Evolutionary conservation across 2,329 filamentous ascomycete genomes (phyloP).

Genomic region (Ceratocystis huliohia): DNA sequence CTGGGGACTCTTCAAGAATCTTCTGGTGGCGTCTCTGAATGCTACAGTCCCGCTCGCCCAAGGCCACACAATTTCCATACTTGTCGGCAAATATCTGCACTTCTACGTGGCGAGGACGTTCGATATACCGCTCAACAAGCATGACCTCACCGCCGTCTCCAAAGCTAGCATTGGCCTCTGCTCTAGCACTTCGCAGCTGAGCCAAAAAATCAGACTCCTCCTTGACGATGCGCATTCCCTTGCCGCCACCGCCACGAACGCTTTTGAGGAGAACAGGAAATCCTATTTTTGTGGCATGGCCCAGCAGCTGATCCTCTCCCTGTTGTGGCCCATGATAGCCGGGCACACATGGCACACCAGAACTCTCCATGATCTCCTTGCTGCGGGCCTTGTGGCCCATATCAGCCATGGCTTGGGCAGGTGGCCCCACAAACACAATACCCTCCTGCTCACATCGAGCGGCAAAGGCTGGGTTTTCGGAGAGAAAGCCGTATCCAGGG

Average conservation of each 20-base stretch:
- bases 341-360: conserved; percentile 91
- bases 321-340: conserved; percentile 89
- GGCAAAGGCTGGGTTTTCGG: conserved; percentile 86
- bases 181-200: conserved; percentile 59
- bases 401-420: conserved; percentile 64
- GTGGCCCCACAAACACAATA: conserved; percentile 87
- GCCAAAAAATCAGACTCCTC: conserved; percentile 54
- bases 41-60: conserved; percentile 80
- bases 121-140: conserved; percentile 73
- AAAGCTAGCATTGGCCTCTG: conserved; percentile 65
- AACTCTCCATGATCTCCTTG: conserved; percentile 91
- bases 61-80: conserved; percentile 63
- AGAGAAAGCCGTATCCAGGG: conserved; percentile 90
- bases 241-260: conserved; percentile 67
- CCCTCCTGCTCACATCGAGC: conserved; percentile 78
- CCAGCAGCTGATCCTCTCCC: conserved; percentile 45
- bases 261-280: conserved; percentile 70
- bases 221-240: conserved; percentile 68
- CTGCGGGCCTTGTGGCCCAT: conserved; percentile 91
- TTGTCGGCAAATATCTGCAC: conserved; percentile 83
- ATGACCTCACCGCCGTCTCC: conserved; percentile 69
- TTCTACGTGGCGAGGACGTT: conserved; percentile 71
- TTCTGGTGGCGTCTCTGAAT: conserved; percentile 82
- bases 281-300: conserved; percentile 56
- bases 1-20: conserved; percentile 79